Percentiles rank a stretch among this genome's conserved stretches.
These are phyloP conservation scores for Achaetomium macrosporum DNA, from an alignment of 2,329 filamentous ascomycete genomes.

Conservation along the genomic window DNA sequence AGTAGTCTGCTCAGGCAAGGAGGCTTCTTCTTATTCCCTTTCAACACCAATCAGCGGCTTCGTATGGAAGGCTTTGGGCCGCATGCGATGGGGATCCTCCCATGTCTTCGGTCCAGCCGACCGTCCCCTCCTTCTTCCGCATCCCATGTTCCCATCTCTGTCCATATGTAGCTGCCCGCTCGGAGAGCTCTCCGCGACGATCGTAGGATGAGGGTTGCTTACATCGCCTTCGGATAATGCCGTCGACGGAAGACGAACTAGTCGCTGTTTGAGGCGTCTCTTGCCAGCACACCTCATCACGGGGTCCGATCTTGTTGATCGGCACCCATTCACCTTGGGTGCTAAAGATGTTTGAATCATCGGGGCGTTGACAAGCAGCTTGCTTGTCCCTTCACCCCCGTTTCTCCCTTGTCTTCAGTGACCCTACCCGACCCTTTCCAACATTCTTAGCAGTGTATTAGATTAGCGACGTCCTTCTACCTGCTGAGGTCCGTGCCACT, in stretches of 20 bases:
- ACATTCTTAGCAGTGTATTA: slow-evolving; percentile 3
- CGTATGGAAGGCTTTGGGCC: background rate
- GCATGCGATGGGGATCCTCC: background rate
- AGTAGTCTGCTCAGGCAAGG: background rate
- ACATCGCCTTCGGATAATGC: background rate
- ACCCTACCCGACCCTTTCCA: background rate
- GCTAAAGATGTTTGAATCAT: background rate
- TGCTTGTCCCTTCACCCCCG: background rate
- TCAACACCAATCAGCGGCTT: slow-evolving; percentile 1
- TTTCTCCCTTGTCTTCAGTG: background rate
- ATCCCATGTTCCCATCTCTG: background rate
- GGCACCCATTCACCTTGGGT: background rate
- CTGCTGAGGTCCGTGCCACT: too few relatives aligned
- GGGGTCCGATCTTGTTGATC: too few relatives aligned
- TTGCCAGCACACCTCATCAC: too few relatives aligned
- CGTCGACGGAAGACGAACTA: background rate
- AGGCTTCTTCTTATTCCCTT: background rate
- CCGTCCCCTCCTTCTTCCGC: background rate
- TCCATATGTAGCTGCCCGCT: slow-evolving; percentile 1
- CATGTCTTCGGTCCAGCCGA: slow-evolving; percentile 1
- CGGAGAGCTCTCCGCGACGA: slow-evolving; percentile 5
- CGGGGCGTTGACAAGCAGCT: background rate
- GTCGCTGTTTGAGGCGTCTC: too few relatives aligned
- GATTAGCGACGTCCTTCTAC: too few relatives aligned
- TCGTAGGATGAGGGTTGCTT: slow-evolving; percentile 5